phyloP scores from a whole-genome alignment of 768 basidiomycete genomes.

The Panus rudis region DNA sequence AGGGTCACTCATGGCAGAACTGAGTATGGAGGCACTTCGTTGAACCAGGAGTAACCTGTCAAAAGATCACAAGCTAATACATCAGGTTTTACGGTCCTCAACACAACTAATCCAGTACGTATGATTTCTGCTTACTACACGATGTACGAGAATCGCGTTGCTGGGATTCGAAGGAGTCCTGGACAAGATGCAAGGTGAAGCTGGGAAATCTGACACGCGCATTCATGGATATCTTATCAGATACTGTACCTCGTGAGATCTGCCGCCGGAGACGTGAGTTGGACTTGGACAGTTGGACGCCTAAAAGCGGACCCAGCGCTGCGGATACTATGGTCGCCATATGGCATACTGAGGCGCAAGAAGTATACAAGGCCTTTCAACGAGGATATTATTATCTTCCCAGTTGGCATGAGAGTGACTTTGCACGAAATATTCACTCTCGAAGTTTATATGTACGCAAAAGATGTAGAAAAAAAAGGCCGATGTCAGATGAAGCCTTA shows the following conservation, averaged over 20 bases:
- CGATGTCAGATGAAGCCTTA: no score
- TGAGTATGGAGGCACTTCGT: no score
- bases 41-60: constrained; percentile 25
- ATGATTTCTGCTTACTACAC: background rate
- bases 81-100: constrained; percentile 1
- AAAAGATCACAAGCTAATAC: constrained; percentile 18
- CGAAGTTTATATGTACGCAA: no score
- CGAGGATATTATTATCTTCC: background rate
- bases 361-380: background rate
- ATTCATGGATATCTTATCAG: constrained; percentile 9
- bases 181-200: background rate
- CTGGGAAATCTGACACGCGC: background rate
- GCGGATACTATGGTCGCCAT: constrained; percentile 1
- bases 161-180: background rate
- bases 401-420: no score
- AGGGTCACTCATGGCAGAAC: background rate
- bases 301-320: constrained; percentile 3
- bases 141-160: background rate
- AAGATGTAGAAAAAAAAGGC: background rate
- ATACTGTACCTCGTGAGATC: no score
- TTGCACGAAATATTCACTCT: no score
- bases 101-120: background rate
- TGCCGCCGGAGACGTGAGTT: constrained; percentile 3
- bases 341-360: background rate
- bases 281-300: background rate